A percentile compares a stretch with the other conserved stretches of the same genome.
Conservation (phyloP, 257 asterid genomes). For the Parsonsia alboflavescens region DNA sequence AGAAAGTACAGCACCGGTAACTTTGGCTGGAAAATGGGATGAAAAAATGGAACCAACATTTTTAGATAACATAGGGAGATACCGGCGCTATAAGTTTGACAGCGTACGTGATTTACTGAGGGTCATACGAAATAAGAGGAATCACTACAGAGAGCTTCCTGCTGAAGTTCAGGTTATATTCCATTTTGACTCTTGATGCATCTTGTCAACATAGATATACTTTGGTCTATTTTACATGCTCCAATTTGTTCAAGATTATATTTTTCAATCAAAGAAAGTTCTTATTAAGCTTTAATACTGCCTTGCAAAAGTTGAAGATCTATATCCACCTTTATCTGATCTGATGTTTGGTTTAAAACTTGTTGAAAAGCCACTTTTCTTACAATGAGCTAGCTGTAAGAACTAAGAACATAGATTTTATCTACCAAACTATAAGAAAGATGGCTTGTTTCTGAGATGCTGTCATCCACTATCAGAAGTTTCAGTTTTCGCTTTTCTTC, state of each 20-base stretch:
- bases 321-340: background rate
- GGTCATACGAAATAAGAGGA: slow-evolving; percentile 88
- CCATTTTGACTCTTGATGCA: background rate
- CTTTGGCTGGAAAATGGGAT: slow-evolving; percentile 79
- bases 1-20: slow-evolving; percentile 60
- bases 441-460: background rate
- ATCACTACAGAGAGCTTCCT: slow-evolving; percentile 91
- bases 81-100: slow-evolving; percentile 70
- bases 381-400: background rate
- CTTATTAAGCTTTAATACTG: background rate
- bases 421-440: background rate
- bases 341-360: background rate
- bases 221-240: background rate
- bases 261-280: background rate
- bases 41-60: slow-evolving; percentile 76
- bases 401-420: background rate
- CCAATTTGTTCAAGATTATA: background rate
- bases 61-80: slow-evolving; percentile 57
- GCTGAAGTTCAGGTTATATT: slow-evolving; percentile 68
- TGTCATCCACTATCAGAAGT: background rate
- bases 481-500: background rate
- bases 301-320: background rate
- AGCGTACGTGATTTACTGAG: slow-evolving; percentile 87
- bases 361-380: background rate
- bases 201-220: no score